Base-by-base conservation (phyloP, 176 grass and related monocot genomes). In the Eremochloa ophiuroides region DNA sequence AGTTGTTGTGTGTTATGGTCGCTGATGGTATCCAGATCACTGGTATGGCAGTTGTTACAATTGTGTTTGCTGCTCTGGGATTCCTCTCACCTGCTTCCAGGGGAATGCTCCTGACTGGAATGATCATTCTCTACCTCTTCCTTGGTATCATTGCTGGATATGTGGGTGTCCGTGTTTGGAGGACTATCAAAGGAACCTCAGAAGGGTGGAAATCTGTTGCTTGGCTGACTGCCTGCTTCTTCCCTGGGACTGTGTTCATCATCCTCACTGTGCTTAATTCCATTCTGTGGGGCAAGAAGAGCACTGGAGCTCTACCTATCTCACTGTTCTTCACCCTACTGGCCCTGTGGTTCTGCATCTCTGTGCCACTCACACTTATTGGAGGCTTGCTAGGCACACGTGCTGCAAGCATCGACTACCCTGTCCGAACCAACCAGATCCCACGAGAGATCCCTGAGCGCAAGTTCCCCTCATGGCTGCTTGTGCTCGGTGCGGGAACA, bases 31-130 rank as follows among this genome's bases (percentile, higher is more conserved):
- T 92, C 86, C 93, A 94, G 87, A 94, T 94, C 68, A 76, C 85
- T 0, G 93, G 93, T 53, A 94, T 94, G 93, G 89, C 93, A 41
- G 77, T 92, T 46, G 93, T 94, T 55, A 94, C 93, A 74, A 89
- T 94, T 66, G 58, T 94, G 28, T 94, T 94, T 85, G 84, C 93
- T 34, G 89, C 93, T 71, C 89, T 94, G 23, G 93, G 93, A 42
- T 71, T 94, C 62, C 72, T 94, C 62, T 92, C 93, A 46, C 93
- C 89, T 80, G 93, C 93, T 84, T 89, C 87, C 15, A 89, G 93
- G 80, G 93, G 93, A 87, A 94, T 94, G 93, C 93, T 94, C 67
- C 81, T 94, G 73, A 94, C 93, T 1, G 93, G 93, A 82, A 94
- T 94, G 89, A 94, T 94, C 65, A 84, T 94, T 72, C 81, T 94